Evolutionary conservation across 192 early-diverging fungal species (phyloP).

Genomic region (Coemansia sp.): DNA sequence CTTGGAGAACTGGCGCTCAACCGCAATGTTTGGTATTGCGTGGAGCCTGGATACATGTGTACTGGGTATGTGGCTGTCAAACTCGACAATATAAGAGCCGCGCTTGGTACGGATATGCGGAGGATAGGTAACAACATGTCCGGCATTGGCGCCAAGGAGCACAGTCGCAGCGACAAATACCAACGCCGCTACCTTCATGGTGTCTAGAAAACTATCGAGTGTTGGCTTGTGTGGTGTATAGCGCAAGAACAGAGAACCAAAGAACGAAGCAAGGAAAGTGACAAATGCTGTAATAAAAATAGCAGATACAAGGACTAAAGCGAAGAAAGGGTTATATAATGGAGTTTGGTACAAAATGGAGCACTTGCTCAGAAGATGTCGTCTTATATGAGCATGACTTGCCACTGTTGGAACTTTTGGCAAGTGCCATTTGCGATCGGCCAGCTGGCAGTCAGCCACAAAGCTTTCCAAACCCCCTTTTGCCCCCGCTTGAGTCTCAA

Average conservation of each 20-base stretch:
- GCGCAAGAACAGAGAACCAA: too few relatives aligned
- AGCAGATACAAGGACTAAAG: not conserved
- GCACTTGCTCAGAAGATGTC: too few relatives aligned
- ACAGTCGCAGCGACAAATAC: too few relatives aligned
- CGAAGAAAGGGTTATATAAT: not conserved
- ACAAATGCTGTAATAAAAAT: not conserved
- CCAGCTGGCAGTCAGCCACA: too few relatives aligned
- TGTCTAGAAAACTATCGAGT: not conserved
- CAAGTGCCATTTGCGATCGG: too few relatives aligned
- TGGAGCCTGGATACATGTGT: constrained; percentile 4
- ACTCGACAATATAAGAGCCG: constrained; percentile 27
- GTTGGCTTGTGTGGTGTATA: not conserved
- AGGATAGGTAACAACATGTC: constrained; percentile 3
- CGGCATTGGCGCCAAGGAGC: not conserved
- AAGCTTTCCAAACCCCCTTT: too few relatives aligned
- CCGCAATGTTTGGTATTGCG: constrained; percentile 3
- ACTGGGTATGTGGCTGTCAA: constrained; percentile 5
- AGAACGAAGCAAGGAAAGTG: too few relatives aligned
- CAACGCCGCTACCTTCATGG: too few relatives aligned
- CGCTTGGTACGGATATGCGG: constrained; percentile 5
- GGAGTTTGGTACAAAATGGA: too few relatives aligned
- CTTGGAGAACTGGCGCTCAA: constrained; percentile 7
- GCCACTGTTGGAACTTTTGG: too few relatives aligned
- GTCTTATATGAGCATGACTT: too few relatives aligned
- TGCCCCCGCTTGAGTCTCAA: too few relatives aligned